Percentiles rank a stretch among this genome's conserved stretches.
phyloP scores from a whole-genome alignment of 306 rosid genomes.

The Ormosia emarginata region DNA sequence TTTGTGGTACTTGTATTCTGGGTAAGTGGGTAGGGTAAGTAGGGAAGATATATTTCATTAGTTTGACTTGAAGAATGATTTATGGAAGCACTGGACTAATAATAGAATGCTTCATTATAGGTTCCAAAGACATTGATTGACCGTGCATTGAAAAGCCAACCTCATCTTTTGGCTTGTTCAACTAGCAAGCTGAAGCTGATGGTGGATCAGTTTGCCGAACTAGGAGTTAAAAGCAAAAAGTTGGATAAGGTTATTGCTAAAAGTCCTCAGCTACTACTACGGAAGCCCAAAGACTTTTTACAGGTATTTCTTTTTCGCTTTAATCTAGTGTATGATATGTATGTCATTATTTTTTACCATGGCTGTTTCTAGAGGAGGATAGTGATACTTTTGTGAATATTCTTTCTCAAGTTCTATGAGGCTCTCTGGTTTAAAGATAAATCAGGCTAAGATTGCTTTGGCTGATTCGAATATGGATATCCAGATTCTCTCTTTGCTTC shows the following conservation, averaged over 20 bases:
- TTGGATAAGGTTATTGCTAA: constrained; percentile 59
- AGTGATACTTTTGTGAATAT: background rate
- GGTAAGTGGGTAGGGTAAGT: background rate
- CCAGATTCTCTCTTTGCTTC: background rate
- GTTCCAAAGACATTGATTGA: constrained; percentile 49
- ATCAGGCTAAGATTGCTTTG: background rate
- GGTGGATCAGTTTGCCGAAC: constrained; percentile 54
- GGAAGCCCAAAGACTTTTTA: constrained; percentile 58
- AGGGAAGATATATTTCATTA: background rate
- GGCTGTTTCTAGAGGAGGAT: background rate
- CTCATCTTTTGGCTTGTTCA: constrained; percentile 79
- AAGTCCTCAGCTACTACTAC: constrained; percentile 78
- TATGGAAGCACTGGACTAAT: background rate
- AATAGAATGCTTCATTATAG: constrained; percentile 41
- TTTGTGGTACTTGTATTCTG: background rate
- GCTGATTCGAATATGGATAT: background rate
- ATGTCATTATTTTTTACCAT: background rate
- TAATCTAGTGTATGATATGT: background rate
- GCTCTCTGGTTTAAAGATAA: background rate
- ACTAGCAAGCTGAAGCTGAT: constrained; percentile 61
- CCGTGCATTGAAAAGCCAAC: constrained; percentile 75
- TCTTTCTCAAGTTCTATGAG: background rate
- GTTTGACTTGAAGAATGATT: constrained; percentile 21
- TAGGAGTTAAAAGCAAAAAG: constrained; percentile 66
- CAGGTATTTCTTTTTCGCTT: constrained; percentile 51